phyloP scores from a whole-genome alignment of 2,329 filamentous ascomycete genomes.

The Metarhizium robertsii region DNA sequence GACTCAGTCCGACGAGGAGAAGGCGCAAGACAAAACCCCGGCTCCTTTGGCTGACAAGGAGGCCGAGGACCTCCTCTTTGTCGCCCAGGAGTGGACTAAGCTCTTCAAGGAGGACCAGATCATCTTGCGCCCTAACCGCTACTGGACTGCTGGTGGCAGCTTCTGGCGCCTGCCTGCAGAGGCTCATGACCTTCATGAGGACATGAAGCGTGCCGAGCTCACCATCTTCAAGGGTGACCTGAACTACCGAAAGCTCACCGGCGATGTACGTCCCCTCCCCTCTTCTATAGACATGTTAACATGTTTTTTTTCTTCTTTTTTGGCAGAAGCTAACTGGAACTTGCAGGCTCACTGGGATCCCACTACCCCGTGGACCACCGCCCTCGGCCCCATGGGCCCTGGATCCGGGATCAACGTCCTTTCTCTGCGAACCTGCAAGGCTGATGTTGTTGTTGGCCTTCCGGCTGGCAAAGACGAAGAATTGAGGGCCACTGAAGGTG shows the following conservation, averaged over 20 bases:
- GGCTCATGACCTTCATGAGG: conserved; percentile 59
- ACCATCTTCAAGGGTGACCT: conserved; percentile 96
- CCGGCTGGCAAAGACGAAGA: conserved; percentile 73
- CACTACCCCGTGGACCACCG: conserved; percentile 74
- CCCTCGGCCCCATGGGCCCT: conserved; percentile 77
- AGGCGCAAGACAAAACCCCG: conserved; percentile 45
- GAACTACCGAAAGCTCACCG: conserved; percentile 89
- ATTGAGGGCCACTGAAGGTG: conserved; percentile 56
- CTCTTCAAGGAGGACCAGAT: conserved; percentile 80
- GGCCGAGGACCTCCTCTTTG: conserved; percentile 55
- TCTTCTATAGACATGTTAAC: too few species aligned
- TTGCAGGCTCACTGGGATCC: conserved; percentile 58
- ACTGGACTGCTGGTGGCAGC: conserved; percentile 84
- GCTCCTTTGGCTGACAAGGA: conserved; percentile 59
- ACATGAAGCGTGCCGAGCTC: conserved; percentile 74
- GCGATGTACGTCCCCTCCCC: conserved; percentile 54
- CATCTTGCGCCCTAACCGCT: conserved; percentile 71
- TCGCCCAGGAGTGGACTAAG: conserved; percentile 73
- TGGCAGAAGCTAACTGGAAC: not conserved
- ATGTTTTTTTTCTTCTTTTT: not conserved
- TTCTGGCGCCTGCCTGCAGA: conserved; percentile 77
- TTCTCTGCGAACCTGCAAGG: conserved; percentile 89
- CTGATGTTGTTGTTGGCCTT: conserved; percentile 90
- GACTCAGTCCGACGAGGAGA: conserved; percentile 59
- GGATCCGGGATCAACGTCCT: conserved; percentile 76